Conservation (phyloP, 495 filamentous ascomycete genomes). For the Penicillium bovifimosum region DNA sequence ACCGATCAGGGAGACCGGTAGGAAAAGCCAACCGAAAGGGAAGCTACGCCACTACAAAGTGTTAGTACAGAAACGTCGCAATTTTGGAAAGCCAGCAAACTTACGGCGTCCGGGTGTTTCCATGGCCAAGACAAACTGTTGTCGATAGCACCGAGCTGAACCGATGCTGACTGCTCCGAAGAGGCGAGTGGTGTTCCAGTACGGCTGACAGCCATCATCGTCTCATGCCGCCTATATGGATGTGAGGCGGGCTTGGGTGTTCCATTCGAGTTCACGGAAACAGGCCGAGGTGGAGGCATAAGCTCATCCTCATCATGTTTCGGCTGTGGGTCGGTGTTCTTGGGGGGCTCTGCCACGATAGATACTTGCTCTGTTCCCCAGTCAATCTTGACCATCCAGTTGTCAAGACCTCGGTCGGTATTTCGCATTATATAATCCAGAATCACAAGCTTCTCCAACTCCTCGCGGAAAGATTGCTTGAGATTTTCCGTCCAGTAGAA, state of each 20-base stretch:
- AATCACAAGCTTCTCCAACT: constrained; percentile 95
- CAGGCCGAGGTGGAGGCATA: constrained; percentile 51
- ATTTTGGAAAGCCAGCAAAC: constrained; percentile 11
- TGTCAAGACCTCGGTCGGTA: constrained; percentile 93
- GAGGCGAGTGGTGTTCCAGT: constrained; percentile 50
- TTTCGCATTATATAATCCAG: constrained; percentile 99
- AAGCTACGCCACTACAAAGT: constrained; percentile 69
- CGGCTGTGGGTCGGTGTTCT: constrained; percentile 46
- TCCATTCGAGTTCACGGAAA: constrained; percentile 45
- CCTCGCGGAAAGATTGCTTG: constrained; percentile 88
- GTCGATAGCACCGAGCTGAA: constrained; percentile 89
- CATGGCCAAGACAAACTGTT: constrained; percentile 98
- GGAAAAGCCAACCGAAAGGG: constrained; percentile 96
- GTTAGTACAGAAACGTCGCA: constrained; percentile 14
- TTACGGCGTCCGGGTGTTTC: constrained; percentile 94
- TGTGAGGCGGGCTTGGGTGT: constrained; percentile 36
- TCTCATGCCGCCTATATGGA: constrained; percentile 73
- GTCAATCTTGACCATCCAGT: constrained; percentile 99
- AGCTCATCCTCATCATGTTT: constrained; percentile 47
- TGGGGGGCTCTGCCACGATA: constrained; percentile 77
- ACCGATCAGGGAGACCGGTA: constrained; percentile 93
- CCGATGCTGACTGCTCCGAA: constrained; percentile 48
- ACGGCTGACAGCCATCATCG: constrained; percentile 72
- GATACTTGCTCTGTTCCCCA: constrained; percentile 74
- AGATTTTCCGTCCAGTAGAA: constrained; percentile 86